Evolutionary conservation across 805 yeast genomes (phyloP).

Genomic region (Spathaspora hagerdaliae): DNA sequence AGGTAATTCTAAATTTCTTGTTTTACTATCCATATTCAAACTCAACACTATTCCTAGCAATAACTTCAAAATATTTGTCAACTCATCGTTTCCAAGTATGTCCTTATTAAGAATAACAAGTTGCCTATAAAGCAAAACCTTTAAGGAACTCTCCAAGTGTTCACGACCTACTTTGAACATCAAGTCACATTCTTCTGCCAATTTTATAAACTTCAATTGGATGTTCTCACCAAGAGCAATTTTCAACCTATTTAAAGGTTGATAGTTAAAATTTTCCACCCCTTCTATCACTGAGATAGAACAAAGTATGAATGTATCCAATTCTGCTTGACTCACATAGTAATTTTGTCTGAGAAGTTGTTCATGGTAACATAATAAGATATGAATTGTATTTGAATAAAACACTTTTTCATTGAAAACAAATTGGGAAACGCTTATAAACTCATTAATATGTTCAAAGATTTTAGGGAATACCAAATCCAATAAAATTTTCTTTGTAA

Average conservation of each 20-base stretch:
- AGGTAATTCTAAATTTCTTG: conserved; percentile 20
- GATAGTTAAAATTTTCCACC: conserved; percentile 6
- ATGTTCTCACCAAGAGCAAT: conserved; percentile 23
- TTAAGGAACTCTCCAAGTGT: conserved; percentile 17
- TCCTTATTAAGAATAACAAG: conserved; percentile 25
- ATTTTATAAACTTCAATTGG: conserved; percentile 22
- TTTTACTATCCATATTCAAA: conserved; percentile 10
- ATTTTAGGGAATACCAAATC: conserved; percentile 33
- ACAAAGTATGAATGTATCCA: conserved; percentile 25
- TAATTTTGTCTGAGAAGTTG: conserved; percentile 29
- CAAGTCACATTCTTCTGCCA: conserved; percentile 14
- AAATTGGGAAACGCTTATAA: conserved; percentile 27
- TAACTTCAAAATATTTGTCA: conserved; percentile 29
- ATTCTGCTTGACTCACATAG: conserved; percentile 15
- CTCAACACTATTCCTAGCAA: conserved; percentile 27
- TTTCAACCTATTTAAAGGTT: conserved; percentile 14
- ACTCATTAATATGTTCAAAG: conserved; percentile 32
- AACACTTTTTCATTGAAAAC: conserved; percentile 31
- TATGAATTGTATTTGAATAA: conserved; percentile 18
- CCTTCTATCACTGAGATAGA: conserved; percentile 29
- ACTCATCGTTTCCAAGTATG: conserved; percentile 26
- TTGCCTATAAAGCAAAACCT: conserved; percentile 31
- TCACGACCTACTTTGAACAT: background rate
- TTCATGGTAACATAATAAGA: conserved; percentile 22
- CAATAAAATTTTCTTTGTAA: conserved; percentile 30